Base-by-base conservation (phyloP, 495 filamentous ascomycete genomes). In the Neurospora cerealis region DNA sequence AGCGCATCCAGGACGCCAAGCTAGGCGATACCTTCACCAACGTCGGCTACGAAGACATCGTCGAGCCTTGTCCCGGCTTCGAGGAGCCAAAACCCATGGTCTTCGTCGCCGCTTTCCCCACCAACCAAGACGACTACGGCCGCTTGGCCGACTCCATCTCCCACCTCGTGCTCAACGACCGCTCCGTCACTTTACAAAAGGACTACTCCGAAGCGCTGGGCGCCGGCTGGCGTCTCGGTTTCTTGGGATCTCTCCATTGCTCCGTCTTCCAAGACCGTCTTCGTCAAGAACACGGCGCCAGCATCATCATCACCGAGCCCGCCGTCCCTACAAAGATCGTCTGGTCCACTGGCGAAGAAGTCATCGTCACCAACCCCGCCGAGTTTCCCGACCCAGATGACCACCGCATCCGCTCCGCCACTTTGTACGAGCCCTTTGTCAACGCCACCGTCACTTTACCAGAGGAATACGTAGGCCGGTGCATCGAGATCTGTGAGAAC, bases 81-180 rank as follows among this genome's bases (percentile, higher is more conserved):
- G 96, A 97, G 82, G 96, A 99, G 79, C 96, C 96, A 8, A 97
- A 99, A 81, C 91, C 95, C 3, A 99, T 99, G 96, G 96, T 98
- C 32, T 99, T 98, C 78, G 96, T 99, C 13, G 94, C 95, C 6
- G 96, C 96, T 1, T 99, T 96, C 76, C 96, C 96, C 1, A 91
- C 93, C 0, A 95, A 99, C 80, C 94, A 96, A 73, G 85, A 89
- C 78, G 92, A 96, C 80, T 95, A 97, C 78, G 87, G 86, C 73
- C 93, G 95, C 78, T 84, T 99, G 13, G 93, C 96, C 75, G 96
- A 99, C 80, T 97, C 93, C 78, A 97, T 99, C 78, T 91, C 94
- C 70, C 96, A 98, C 79, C 87, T 98, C 36, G 89, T 95, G 21
- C 88, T 98, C 73, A 99, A 99, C 80, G 96, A 99, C 81, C 90